phyloP scores from a whole-genome alignment of 2,329 filamentous ascomycete species.

The Ophiostoma ips region DNA sequence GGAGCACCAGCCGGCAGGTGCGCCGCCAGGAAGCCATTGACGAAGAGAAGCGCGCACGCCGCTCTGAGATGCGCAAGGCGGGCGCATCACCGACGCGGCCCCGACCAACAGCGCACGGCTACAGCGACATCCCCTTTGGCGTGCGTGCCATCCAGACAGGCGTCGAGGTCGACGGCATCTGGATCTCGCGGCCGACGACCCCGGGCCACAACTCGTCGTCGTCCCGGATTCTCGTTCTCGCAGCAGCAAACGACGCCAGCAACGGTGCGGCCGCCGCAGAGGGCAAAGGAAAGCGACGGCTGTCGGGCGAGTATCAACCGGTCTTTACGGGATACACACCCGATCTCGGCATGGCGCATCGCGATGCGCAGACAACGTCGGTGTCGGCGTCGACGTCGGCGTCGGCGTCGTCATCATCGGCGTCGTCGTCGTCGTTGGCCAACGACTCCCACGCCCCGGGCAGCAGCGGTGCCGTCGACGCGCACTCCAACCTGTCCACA shows the following conservation, averaged over 20 bases:
- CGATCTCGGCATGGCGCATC: too few relatives aligned
- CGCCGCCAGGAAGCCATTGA: conserved; percentile 50
- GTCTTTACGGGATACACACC: too few relatives aligned
- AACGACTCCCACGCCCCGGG: not conserved
- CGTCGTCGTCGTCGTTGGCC: too few relatives aligned
- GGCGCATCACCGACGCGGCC: conserved; percentile 26
- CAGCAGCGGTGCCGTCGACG: not conserved
- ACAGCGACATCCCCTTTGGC: conserved; percentile 66
- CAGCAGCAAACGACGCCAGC: too few relatives aligned
- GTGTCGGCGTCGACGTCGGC: too few relatives aligned
- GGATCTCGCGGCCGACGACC: conserved; percentile 45
- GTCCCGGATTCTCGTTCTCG: conserved; percentile 9
- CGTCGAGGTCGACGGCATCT: conserved; percentile 73
- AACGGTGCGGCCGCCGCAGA: not conserved
- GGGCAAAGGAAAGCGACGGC: not conserved
- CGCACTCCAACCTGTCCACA: conserved; percentile 7
- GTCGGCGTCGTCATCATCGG: too few relatives aligned
- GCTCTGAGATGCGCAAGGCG: conserved; percentile 39
- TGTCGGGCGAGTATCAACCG: not conserved
- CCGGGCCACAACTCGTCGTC: conserved; percentile 18
- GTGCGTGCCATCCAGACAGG: conserved; percentile 74
- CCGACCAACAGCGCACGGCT: conserved; percentile 18
- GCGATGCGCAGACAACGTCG: too few relatives aligned
- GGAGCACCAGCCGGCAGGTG: conserved; percentile 41
- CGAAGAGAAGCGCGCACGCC: conserved; percentile 45